These are phyloP conservation scores for Sistotremastrum niveocremeum DNA, from an alignment of 768 basidiomycete species.

Conservation along the genomic window DNA sequence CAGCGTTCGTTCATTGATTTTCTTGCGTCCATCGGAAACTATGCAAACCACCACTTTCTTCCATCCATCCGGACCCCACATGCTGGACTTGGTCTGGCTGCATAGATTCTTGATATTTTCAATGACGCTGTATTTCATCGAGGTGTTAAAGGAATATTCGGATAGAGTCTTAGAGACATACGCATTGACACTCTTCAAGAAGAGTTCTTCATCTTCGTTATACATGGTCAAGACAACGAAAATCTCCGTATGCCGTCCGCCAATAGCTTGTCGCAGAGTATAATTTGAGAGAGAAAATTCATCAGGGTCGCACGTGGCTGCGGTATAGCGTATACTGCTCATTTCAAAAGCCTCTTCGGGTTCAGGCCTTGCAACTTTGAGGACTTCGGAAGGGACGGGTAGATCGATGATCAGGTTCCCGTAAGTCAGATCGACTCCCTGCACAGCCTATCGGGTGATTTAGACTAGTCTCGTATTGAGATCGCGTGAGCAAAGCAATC, in stretches of 20 bases:
- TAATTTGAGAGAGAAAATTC: conserved; percentile 77
- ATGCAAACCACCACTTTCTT: conserved; percentile 68
- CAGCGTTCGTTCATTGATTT: conserved; percentile 65
- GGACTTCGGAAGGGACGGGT: conserved; percentile 72
- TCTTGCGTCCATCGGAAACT: conserved; percentile 73
- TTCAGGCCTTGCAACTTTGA: conserved; percentile 64
- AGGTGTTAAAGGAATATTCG: conserved; percentile 51
- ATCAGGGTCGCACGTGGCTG: conserved; percentile 89
- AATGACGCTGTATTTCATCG: conserved; percentile 23
- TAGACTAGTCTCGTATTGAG: no score
- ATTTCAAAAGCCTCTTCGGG: conserved; percentile 37
- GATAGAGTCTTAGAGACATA: conserved; percentile 1
- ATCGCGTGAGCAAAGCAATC: no score
- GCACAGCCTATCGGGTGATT: no score
- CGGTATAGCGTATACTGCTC: conserved; percentile 65
- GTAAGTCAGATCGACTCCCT: conserved; percentile 73
- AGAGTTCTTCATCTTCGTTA: conserved; percentile 43
- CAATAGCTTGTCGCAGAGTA: conserved; percentile 73
- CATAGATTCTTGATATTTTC: conserved; percentile 17
- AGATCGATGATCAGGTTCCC: conserved; percentile 83
- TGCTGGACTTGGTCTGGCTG: conserved; percentile 11
- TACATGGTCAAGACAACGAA: conserved; percentile 96
- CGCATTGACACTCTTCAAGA: not conserved
- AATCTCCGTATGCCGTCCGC: conserved; percentile 70
- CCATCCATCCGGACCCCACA: conserved; percentile 14